phyloP scores from a whole-genome alignment of 2,329 filamentous ascomycete genomes.

The Alternaria infectoria region DNA sequence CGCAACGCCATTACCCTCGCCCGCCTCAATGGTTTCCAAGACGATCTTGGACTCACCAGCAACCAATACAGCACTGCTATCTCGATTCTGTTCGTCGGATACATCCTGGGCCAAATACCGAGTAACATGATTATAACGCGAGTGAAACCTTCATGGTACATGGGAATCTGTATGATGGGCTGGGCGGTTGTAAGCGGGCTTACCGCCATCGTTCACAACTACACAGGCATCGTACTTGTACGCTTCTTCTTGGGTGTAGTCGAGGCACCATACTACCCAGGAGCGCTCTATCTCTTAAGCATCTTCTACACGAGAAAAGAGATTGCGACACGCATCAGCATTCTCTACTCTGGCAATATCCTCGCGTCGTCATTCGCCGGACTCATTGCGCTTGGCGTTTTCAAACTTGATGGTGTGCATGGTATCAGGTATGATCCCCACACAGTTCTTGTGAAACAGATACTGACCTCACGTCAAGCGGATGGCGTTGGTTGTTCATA shows the following conservation, averaged over 20 bases:
- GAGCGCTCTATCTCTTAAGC: constrained; percentile 65
- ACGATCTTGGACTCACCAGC: constrained; percentile 48
- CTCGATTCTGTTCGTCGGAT: constrained; percentile 51
- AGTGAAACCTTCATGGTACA: constrained; percentile 29
- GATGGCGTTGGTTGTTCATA: constrained; percentile 29
- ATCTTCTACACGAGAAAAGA: constrained; percentile 68
- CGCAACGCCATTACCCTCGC: constrained; percentile 69
- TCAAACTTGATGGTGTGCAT: constrained; percentile 24
- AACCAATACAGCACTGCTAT: constrained; percentile 43
- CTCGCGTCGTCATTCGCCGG: constrained; percentile 22
- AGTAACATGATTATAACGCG: not conserved
- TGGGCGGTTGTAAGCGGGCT: constrained; percentile 41
- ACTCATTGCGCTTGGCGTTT: constrained; percentile 23
- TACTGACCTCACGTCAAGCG: not conserved
- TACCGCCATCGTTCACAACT: constrained; percentile 38
- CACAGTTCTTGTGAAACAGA: constrained; percentile 1
- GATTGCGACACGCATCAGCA: constrained; percentile 29
- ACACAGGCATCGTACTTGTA: constrained; percentile 35
- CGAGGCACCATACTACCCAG: constrained; percentile 61
- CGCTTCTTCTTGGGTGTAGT: constrained; percentile 42
- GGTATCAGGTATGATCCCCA: constrained; percentile 10
- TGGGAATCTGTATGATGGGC: constrained; percentile 36
- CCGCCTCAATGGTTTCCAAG: constrained; percentile 64
- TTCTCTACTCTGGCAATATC: constrained; percentile 20
- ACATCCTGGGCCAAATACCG: not conserved